phyloP scores from a whole-genome alignment of 768 basidiomycete species.

The Artomyces pyxidatus region DNA sequence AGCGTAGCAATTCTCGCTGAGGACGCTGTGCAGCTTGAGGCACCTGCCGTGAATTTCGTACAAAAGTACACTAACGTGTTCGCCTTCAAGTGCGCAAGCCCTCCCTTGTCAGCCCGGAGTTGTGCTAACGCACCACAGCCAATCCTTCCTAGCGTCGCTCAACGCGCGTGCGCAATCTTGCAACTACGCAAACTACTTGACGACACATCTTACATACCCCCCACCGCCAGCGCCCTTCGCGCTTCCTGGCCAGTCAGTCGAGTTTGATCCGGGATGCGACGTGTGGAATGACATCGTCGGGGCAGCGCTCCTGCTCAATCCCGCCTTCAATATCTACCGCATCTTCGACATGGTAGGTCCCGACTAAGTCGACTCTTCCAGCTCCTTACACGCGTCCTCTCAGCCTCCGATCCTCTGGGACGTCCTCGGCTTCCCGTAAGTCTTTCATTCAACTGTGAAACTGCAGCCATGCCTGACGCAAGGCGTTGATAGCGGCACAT shows the following conservation, averaged over 20 bases:
- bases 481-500: conserved; percentile 9
- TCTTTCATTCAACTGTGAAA: background rate
- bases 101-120: no score
- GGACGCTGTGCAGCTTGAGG: conserved; percentile 57
- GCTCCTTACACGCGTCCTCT: background rate
- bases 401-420: conserved; percentile 14
- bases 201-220: conserved; percentile 9
- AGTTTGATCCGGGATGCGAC: conserved; percentile 8
- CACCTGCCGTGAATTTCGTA: conserved; percentile 69
- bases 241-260: conserved; percentile 5
- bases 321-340: conserved; percentile 13
- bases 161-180: conserved; percentile 7
- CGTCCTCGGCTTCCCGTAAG: conserved; percentile 20
- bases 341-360: conserved; percentile 16
- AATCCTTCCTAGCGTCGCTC: conserved; percentile 10
- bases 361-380: background rate
- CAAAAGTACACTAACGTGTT: conserved; percentile 66
- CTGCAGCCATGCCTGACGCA: no score
- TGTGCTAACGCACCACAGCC: conserved; percentile 7
- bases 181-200: conserved; percentile 8
- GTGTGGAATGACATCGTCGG: background rate
- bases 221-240: conserved; percentile 13
- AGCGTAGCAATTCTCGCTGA: conserved; percentile 48
- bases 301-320: conserved; percentile 10
- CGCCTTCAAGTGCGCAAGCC: conserved; percentile 57